Evolutionary conservation across 345 rosid genomes (phyloP).

Genomic region (Microthlaspi erraticum): DNA sequence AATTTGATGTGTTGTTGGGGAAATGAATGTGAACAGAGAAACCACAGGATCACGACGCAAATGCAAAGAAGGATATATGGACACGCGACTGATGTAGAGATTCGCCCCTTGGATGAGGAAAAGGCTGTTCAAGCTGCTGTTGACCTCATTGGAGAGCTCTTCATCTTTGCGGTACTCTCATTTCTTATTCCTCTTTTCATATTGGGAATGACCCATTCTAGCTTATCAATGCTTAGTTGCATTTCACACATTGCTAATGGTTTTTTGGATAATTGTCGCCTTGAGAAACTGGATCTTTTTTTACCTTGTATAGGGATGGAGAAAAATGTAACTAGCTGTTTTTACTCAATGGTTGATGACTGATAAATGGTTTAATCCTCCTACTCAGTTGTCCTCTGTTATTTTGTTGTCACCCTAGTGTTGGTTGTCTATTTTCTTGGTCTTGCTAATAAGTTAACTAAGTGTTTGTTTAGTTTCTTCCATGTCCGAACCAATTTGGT

Average conservation of each 20-base stretch:
- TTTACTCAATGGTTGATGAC: not conserved
- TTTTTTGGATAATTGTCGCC: not conserved
- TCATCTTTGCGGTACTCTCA: conserved; percentile 69
- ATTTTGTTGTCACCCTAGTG: too few relatives aligned
- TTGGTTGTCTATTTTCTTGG: not conserved
- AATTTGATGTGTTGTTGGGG: conserved; percentile 10
- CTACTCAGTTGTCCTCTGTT: not conserved
- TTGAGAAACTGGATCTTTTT: not conserved
- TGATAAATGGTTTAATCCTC: not conserved
- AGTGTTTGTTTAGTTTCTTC: conserved; percentile 14
- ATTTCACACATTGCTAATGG: not conserved
- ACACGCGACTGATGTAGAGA: conserved; percentile 84
- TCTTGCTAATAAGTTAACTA: not conserved
- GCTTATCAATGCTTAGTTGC: not conserved
- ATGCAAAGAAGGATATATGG: conserved; percentile 79
- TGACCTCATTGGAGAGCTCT: conserved; percentile 87
- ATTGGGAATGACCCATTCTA: not conserved
- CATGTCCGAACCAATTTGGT: conserved; percentile 4
- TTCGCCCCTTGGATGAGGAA: conserved; percentile 88
- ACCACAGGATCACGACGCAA: conserved; percentile 74
- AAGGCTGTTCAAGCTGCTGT: conserved; percentile 98
- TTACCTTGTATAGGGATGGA: not conserved
- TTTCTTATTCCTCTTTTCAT: not conserved
- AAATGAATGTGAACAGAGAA: conserved; percentile 59
- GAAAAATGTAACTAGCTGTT: not conserved